Conservation (phyloP, 768 basidiomycete species). For the Boletellus emodensis region DNA sequence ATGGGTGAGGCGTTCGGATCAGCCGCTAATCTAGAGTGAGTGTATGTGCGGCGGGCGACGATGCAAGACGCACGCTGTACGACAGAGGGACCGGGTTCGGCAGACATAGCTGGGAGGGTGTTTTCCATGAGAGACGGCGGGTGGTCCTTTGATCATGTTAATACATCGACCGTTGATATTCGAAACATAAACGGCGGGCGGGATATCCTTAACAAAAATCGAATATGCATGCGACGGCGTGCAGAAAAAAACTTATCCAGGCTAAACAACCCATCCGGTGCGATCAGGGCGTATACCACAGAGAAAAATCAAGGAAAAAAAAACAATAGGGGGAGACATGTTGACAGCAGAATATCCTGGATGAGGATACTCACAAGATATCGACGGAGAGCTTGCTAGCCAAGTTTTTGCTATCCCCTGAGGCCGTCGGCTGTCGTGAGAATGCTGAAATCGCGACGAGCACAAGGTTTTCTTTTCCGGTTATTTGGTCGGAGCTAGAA, state of each 20-base stretch:
- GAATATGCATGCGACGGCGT: conserved; percentile 30
- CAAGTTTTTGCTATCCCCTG: conserved; percentile 34
- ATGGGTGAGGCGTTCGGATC: conserved; percentile 33
- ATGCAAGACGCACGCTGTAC: conserved; percentile 19
- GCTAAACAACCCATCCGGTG: conserved; percentile 27
- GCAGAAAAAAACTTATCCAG: conserved; percentile 33
- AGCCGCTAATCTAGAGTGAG: conserved; percentile 16
- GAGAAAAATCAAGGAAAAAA: conserved; percentile 7
- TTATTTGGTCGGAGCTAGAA: conserved; percentile 32
- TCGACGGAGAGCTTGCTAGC: conserved; percentile 10
- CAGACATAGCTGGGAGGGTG: conserved; percentile 23
- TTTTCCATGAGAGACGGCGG: conserved; percentile 21
- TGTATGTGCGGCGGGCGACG: neutral
- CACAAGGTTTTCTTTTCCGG: conserved; percentile 22
- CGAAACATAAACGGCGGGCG: conserved; percentile 15
- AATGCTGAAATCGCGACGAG: conserved; percentile 29
- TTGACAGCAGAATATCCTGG: conserved; percentile 7
- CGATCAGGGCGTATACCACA: conserved; percentile 15
- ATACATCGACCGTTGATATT: conserved; percentile 16
- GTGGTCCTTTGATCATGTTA: conserved; percentile 26
- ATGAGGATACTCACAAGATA: conserved; percentile 25
- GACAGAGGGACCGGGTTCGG: conserved; percentile 26
- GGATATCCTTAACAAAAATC: conserved; percentile 30
- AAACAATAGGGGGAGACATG: conserved; percentile 9
- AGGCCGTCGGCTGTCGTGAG: conserved; percentile 37